A percentile compares a stretch with the other conserved stretches of the same genome.
Conservation (phyloP, 257 asterid species). For the Anisodus tanguticus region DNA sequence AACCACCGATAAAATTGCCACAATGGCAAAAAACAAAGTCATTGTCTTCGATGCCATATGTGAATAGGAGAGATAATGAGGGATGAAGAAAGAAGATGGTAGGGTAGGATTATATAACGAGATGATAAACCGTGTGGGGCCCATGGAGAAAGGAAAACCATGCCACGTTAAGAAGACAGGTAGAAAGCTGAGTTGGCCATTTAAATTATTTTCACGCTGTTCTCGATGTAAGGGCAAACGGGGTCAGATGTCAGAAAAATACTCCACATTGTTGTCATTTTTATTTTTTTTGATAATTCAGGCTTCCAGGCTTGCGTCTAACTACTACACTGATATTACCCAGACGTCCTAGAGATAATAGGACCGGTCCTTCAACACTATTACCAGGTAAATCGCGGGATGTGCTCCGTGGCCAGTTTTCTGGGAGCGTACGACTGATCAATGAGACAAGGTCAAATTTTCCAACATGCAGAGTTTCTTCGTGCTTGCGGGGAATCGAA, state of each 20-base stretch:
- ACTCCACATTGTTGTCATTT: neutral
- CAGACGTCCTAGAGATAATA: too few species aligned
- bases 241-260: conserved; percentile 23
- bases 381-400: too few species aligned
- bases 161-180: conserved; percentile 34
- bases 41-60: conserved; percentile 36
- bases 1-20: conserved; percentile 38
- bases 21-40: conserved; percentile 45
- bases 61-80: neutral
- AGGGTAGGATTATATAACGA: conserved; percentile 27
- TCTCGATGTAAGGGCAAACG: neutral
- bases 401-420: too few species aligned
- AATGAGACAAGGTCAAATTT: too few species aligned
- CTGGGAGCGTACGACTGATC: too few species aligned
- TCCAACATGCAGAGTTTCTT: too few species aligned
- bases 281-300: too few species aligned
- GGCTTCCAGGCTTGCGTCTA: too few species aligned
- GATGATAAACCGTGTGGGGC: conserved; percentile 33
- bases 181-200: conserved; percentile 9
- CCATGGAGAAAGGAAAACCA: neutral
- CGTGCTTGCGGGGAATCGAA: too few species aligned
- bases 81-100: neutral
- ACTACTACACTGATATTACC: too few species aligned
- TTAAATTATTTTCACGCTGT: neutral
- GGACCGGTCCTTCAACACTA: too few species aligned